A percentile compares a stretch with the other conserved stretches of the same genome.
Conservation (phyloP, 352 stramenopile species). For the Phytophthora fragariaefolia region DNA sequence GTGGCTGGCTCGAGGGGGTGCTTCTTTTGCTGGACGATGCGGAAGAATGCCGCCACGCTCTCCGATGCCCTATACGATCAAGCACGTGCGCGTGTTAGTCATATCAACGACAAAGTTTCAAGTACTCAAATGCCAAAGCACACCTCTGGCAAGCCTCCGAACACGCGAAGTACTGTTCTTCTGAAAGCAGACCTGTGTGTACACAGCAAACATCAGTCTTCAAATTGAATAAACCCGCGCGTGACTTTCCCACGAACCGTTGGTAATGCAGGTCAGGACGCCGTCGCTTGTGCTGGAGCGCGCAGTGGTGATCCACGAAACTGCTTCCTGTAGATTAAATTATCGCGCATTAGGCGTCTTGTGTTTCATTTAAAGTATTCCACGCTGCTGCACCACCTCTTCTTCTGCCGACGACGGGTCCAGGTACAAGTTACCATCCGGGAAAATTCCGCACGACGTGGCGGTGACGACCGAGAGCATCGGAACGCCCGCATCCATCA, state of each 20-base stretch:
- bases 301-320: conserved; percentile 69
- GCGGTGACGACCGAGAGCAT: conserved; percentile 78
- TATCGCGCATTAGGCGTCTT: background rate
- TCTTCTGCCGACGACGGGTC: conserved; percentile 76
- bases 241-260: conserved; percentile 38
- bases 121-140: too few relatives aligned
- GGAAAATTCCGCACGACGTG: conserved; percentile 68
- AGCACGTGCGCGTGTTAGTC: conserved; percentile 4
- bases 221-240: background rate
- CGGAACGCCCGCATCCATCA: conserved; percentile 83
- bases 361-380: too few relatives aligned
- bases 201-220: background rate
- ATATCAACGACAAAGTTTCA: background rate
- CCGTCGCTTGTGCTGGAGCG: conserved; percentile 69
- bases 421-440: conserved; percentile 70
- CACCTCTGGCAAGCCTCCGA: conserved; percentile 84
- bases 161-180: conserved; percentile 87
- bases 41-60: conserved; percentile 77
- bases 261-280: conserved; percentile 82
- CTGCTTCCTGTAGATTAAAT: conserved; percentile 45
- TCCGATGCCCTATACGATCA: conserved; percentile 58
- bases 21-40: conserved; percentile 83
- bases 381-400: conserved; percentile 54
- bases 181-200: conserved; percentile 67
- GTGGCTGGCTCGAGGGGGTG: conserved; percentile 40